Conservation (phyloP, 2,329 filamentous ascomycete genomes). For the Fusarium continuum region DNA sequence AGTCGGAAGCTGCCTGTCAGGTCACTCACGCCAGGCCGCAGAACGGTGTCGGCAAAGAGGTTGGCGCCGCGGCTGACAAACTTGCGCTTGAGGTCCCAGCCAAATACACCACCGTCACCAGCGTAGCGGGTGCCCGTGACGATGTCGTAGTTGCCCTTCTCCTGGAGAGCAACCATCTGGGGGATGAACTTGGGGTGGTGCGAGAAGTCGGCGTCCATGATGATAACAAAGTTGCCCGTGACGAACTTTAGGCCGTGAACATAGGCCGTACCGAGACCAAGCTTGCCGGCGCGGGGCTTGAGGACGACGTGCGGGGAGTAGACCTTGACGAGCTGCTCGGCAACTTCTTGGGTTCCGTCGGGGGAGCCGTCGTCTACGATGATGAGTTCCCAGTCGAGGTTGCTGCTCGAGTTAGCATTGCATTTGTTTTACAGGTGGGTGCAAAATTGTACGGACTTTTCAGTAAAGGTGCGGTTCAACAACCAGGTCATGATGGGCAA, state of each 20-base stretch:
- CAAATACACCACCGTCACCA: conserved; percentile 87
- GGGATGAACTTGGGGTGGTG: conserved; percentile 99
- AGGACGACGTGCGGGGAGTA: conserved; percentile 84
- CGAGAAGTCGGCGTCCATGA: conserved; percentile 99
- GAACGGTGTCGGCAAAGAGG: conserved; percentile 92
- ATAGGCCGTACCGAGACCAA: conserved; percentile 96
- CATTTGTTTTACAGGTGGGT: background rate
- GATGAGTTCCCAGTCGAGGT: conserved; percentile 95
- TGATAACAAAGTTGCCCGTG: conserved; percentile 95
- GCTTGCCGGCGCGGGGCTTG: conserved; percentile 90
- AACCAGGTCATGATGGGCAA: conserved; percentile 96
- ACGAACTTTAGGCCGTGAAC: conserved; percentile 92
- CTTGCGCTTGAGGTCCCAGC: conserved; percentile 95
- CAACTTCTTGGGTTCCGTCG: conserved; percentile 92
- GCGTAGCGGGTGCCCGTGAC: conserved; percentile 97
- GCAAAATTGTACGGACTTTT: conserved; percentile 67
- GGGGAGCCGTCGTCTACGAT: conserved; percentile 98
- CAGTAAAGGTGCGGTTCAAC: conserved; percentile 88
- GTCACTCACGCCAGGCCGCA: conserved; percentile 93
- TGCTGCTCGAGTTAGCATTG: conserved; percentile 59
- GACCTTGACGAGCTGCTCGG: conserved; percentile 86
- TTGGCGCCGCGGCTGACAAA: conserved; percentile 89
- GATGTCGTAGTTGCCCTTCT: conserved; percentile 85
- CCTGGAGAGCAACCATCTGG: conserved; percentile 87
- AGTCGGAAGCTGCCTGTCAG: conserved; percentile 93